phyloP scores from a whole-genome alignment of 441 rosid genomes.

The Corymbia calophylla region DNA sequence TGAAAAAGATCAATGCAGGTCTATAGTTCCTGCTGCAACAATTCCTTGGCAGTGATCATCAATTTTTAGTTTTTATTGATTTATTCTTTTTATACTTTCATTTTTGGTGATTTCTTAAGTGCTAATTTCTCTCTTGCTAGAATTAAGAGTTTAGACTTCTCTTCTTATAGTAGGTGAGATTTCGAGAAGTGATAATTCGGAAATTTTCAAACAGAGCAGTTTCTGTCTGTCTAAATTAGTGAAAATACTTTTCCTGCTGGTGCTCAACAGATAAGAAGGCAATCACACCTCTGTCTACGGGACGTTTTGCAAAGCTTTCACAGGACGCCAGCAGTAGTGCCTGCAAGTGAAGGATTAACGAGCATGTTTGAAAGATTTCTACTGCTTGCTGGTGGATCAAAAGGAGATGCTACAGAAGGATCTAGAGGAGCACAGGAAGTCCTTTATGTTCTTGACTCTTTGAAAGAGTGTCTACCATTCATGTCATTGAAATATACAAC shows the following conservation, averaged over 20 bases:
- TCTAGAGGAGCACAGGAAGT: slow-evolving; percentile 74
- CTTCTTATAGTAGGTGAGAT: neutral
- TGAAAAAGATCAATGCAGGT: neutral
- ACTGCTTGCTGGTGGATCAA: slow-evolving; percentile 65
- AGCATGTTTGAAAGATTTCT: slow-evolving; percentile 59
- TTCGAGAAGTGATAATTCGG: neutral
- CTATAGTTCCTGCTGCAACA: neutral
- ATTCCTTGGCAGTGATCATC: neutral
- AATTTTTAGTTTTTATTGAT: neutral
- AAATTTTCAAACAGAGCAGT: neutral
- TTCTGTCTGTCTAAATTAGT: neutral
- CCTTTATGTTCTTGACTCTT: slow-evolving; percentile 51
- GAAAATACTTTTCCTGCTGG: neutral
- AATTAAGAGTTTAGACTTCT: neutral
- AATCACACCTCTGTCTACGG: slow-evolving; percentile 48
- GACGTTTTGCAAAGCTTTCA: slow-evolving; percentile 54
- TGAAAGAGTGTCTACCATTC: slow-evolving; percentile 75
- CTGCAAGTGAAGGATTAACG: slow-evolving; percentile 63
- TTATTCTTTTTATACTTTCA: neutral
- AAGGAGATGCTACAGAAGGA: slow-evolving; percentile 33
- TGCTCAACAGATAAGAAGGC: slow-evolving; percentile 60
- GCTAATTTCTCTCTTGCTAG: neutral
- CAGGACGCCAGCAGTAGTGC: slow-evolving; percentile 36
- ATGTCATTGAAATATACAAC: slow-evolving; percentile 52
- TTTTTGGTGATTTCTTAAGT: neutral